A percentile compares a stretch with the other conserved stretches of the same genome.
Conservation (phyloP, 1,284 basidiomycete genomes). For the Fistulina hepatica region DNA sequence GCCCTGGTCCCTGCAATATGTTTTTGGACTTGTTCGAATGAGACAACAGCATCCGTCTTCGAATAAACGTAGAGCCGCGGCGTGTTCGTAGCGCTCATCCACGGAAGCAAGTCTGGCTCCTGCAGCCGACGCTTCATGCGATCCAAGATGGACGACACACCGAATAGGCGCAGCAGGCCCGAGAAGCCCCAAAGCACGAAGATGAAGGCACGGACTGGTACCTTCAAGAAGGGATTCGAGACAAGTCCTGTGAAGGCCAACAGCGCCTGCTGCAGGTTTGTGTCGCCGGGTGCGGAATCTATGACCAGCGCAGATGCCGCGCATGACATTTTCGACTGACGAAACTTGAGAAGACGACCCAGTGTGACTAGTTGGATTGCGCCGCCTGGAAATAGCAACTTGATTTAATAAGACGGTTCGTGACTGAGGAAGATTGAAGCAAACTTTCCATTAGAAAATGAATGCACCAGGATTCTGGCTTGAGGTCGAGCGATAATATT, state of each 20-base stretch:
- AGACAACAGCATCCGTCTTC: conserved; percentile 35
- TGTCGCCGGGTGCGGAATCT: conserved; percentile 39
- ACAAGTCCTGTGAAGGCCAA: conserved; percentile 32
- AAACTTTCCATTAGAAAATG: conserved; percentile 43
- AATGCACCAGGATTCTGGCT: conserved; percentile 39
- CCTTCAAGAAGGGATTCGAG: conserved; percentile 23
- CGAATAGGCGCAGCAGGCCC: conserved; percentile 8
- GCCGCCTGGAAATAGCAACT: conserved; percentile 29
- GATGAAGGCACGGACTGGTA: conserved; percentile 17
- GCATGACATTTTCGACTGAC: conserved; percentile 12
- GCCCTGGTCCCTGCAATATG: conserved; percentile 29
- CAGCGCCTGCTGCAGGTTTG: conserved; percentile 20
- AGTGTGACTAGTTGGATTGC: conserved; percentile 30
- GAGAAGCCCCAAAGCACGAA: conserved; percentile 16
- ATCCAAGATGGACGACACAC: conserved; percentile 14
- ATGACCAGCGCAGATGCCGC: conserved; percentile 28
- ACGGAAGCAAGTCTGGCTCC: conserved; percentile 31
- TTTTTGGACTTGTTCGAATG: conserved; percentile 28
- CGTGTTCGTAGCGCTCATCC: conserved; percentile 31
- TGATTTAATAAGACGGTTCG: not conserved
- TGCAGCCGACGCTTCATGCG: conserved; percentile 24
- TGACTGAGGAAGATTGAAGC: not conserved
- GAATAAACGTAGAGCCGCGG: conserved; percentile 50
- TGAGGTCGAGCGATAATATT: conserved; percentile 18
- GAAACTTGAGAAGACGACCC: conserved; percentile 23